A percentile compares a stretch with the other conserved stretches of the same genome.
Evolutionary conservation across 768 basidiomycete species (phyloP).

Genomic region (Calvatia gigantea): DNA sequence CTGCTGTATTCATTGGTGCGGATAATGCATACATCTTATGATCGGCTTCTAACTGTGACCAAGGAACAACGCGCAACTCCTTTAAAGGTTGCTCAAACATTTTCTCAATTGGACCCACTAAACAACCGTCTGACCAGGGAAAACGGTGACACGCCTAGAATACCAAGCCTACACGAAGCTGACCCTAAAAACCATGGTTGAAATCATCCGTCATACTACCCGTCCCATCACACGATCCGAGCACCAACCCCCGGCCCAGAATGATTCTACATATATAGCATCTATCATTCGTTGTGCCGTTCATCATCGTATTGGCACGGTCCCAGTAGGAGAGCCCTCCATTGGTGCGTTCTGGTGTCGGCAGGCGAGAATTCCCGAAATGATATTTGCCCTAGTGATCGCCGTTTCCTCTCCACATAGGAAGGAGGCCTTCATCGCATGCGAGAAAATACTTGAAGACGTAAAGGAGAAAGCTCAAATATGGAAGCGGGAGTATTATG

Average conservation of each 20-base stretch:
- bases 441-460: slow-evolving; percentile 81
- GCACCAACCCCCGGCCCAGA: slow-evolving; percentile 28
- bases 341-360: slow-evolving; percentile 40
- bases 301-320: slow-evolving; percentile 74
- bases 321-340: slow-evolving; percentile 76
- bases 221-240: slow-evolving; percentile 39
- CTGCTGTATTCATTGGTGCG: slow-evolving; percentile 69
- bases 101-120: background rate
- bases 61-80: slow-evolving; percentile 75
- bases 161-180: slow-evolving; percentile 83
- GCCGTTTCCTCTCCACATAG: slow-evolving; percentile 84
- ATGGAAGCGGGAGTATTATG: slow-evolving; percentile 91
- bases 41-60: background rate
- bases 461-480: slow-evolving; percentile 83
- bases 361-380: background rate
- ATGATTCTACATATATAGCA: slow-evolving; percentile 18
- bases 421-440: slow-evolving; percentile 74
- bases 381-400: slow-evolving; percentile 45
- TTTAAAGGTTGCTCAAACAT: slow-evolving; percentile 58
- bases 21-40: background rate
- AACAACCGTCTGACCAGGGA: slow-evolving; percentile 40
- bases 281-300: slow-evolving; percentile 58
- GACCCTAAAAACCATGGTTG: slow-evolving; percentile 72
- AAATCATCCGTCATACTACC: slow-evolving; percentile 50
- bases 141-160: slow-evolving; percentile 66